These are phyloP conservation scores for Arachnomyces sp. DNA, from an alignment of 2,329 filamentous ascomycete species.

Conservation along the genomic window DNA sequence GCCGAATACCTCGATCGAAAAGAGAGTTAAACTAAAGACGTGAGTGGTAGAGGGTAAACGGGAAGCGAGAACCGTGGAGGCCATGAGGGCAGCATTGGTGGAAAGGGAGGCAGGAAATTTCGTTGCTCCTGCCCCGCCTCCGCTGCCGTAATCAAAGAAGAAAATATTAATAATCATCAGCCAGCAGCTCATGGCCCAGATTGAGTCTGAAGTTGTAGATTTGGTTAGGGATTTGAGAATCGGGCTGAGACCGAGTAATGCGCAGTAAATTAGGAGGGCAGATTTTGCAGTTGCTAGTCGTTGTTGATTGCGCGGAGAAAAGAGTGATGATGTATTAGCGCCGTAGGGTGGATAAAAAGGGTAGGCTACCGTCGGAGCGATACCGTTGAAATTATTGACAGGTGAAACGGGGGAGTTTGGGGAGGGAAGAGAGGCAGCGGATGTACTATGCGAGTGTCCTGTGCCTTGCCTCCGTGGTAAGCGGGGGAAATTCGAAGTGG, in stretches of 20 bases:
- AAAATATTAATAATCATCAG: slow-evolving; percentile 92
- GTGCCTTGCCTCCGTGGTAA: slow-evolving; percentile 22
- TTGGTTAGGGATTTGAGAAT: slow-evolving; percentile 94
- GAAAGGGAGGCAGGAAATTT: slow-evolving; percentile 61
- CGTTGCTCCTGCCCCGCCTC: slow-evolving; percentile 33
- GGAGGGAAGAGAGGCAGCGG: slow-evolving; percentile 50
- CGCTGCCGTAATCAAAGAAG: slow-evolving; percentile 89
- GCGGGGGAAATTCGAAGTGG: slow-evolving; percentile 27
- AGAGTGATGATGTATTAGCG: slow-evolving; percentile 26
- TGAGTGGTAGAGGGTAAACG: slow-evolving; percentile 83
- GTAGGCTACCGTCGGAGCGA: slow-evolving; percentile 22
- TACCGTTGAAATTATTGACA: slow-evolving; percentile 15
- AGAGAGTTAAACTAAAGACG: slow-evolving; percentile 89
- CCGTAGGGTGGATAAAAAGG: slow-evolving; percentile 26
- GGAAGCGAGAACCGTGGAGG: slow-evolving; percentile 85
- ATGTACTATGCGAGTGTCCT: slow-evolving; percentile 46
- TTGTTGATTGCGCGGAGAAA: slow-evolving; percentile 53
- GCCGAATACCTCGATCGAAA: slow-evolving; percentile 95
- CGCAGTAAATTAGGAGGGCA: slow-evolving; percentile 84
- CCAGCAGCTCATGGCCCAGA: slow-evolving; percentile 95
- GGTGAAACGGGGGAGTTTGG: slow-evolving; percentile 19
- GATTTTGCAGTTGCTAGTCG: slow-evolving; percentile 81
- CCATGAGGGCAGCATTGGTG: slow-evolving; percentile 95
- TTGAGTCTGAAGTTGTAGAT: slow-evolving; percentile 87
- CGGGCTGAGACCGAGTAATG: slow-evolving; percentile 81